Conservation (phyloP, 768 basidiomycete genomes). For the Leccinum rimulosum region DNA sequence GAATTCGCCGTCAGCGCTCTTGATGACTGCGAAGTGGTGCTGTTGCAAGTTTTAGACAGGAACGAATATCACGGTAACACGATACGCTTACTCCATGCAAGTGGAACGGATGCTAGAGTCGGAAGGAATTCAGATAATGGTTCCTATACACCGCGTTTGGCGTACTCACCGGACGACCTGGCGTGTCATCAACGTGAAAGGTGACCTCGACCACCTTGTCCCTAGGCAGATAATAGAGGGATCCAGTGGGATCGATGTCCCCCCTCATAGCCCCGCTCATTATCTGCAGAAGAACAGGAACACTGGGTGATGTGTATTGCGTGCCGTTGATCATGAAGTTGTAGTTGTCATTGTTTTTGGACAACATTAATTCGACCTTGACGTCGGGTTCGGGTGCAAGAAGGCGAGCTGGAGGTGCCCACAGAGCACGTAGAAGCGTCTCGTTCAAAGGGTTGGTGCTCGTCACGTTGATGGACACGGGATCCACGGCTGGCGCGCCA, state of each 20-base stretch:
- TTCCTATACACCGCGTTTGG: too few relatives aligned
- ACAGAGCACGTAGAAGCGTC: constrained; percentile 15
- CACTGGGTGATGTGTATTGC: constrained; percentile 11
- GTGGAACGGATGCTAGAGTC: constrained; percentile 20
- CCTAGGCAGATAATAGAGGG: constrained; percentile 14
- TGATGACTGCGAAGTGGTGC: constrained; percentile 43
- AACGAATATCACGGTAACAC: background rate
- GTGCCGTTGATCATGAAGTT: constrained; percentile 15
- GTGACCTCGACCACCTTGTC: constrained; percentile 19
- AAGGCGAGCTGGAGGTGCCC: constrained; percentile 7
- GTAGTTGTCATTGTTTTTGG: constrained; percentile 7
- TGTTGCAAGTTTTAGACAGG: constrained; percentile 11
- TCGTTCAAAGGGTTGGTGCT: constrained; percentile 14
- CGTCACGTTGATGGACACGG: constrained; percentile 1
- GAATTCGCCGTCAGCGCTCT: constrained; percentile 35
- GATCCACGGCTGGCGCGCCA: constrained; percentile 15
- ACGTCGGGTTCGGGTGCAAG: constrained; percentile 20
- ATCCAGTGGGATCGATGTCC: constrained; percentile 5
- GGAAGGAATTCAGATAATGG: background rate
- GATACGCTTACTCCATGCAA: constrained; percentile 18
- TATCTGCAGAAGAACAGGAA: constrained; percentile 21
- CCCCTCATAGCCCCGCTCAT: constrained; percentile 18
- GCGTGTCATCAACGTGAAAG: constrained; percentile 7
- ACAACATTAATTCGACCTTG: constrained; percentile 14
- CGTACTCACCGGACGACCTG: constrained; percentile 30